Evolutionary conservation across 768 basidiomycete genomes (phyloP).

Genomic region (Podaxis carcinomalis): DNA sequence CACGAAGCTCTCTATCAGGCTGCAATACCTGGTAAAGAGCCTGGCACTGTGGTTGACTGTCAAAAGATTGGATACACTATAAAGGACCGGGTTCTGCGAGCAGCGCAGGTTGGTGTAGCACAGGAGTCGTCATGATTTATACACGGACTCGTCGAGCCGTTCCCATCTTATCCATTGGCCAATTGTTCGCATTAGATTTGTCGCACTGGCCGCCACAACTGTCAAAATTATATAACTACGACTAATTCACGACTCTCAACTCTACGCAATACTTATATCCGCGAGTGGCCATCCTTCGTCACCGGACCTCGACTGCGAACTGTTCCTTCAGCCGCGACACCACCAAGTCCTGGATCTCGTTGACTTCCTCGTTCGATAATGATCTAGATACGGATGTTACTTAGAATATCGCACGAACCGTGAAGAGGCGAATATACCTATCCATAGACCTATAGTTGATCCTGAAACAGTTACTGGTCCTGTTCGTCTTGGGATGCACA

Average conservation of each 20-base stretch:
- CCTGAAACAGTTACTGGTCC: constrained; percentile 80
- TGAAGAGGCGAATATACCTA: constrained; percentile 43
- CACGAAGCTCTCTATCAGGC: constrained; percentile 96
- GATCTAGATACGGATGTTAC: constrained; percentile 46
- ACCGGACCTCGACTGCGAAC: constrained; percentile 87
- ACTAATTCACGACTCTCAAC: constrained; percentile 19
- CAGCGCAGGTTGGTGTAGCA: constrained; percentile 95
- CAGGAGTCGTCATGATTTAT: constrained; percentile 50
- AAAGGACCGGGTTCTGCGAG: constrained; percentile 88
- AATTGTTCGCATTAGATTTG: background rate
- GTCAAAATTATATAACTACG: constrained; percentile 23
- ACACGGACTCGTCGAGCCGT: background rate
- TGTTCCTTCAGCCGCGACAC: constrained; percentile 48
- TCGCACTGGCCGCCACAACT: background rate
- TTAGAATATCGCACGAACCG: background rate
- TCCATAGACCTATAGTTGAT: constrained; percentile 98
- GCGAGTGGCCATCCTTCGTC: constrained; percentile 21
- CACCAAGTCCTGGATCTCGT: constrained; percentile 68
- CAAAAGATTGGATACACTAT: constrained; percentile 91
- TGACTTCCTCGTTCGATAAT: constrained; percentile 85
- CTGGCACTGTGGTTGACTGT: constrained; percentile 87
- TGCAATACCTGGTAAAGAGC: constrained; percentile 83
- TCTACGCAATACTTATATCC: constrained; percentile 28
- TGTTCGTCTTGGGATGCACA: constrained; percentile 80
- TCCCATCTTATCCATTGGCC: constrained; percentile 5